Percentiles rank a stretch among this genome's conserved stretches.
Conservation (phyloP, 2,329 filamentous ascomycete species). For the Ambrosiella beaveri region DNA sequence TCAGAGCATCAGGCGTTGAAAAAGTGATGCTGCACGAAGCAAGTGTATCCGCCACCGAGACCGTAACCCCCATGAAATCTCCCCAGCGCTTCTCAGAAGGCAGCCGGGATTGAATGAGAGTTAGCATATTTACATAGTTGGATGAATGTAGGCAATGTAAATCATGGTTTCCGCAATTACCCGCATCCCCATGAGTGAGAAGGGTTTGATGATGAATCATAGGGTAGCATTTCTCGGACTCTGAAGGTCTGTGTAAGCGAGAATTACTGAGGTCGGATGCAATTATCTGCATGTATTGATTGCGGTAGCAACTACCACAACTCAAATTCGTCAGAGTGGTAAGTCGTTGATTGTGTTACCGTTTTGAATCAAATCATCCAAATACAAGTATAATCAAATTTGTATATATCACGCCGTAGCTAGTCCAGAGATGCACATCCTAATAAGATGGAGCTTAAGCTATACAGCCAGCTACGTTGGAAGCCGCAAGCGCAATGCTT, state of each 20-base stretch:
- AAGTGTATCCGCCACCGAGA: not conserved
- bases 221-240: not conserved
- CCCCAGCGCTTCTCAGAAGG: not conserved
- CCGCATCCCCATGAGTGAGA: no score
- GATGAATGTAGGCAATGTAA: no score
- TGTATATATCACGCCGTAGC: no score
- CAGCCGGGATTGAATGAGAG: not conserved
- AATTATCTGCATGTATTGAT: not conserved
- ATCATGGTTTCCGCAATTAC: no score
- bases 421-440: no score
- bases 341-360: not conserved
- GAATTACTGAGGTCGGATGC: not conserved
- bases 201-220: not conserved
- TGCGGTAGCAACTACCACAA: not conserved
- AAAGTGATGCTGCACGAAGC: not conserved
- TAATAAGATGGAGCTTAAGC: no score
- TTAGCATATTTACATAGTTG: not conserved
- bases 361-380: no score
- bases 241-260: not conserved
- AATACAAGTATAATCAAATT: no score
- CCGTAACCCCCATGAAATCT: not conserved
- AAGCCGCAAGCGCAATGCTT: no score
- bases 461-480: no score
- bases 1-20: conserved; percentile 2
- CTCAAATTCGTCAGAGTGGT: not conserved